Evolutionary conservation across 805 yeast species (phyloP), one percentile per base, ranked within the genome.

Genomic region (Wickerhamomyces tratensis): DNA sequence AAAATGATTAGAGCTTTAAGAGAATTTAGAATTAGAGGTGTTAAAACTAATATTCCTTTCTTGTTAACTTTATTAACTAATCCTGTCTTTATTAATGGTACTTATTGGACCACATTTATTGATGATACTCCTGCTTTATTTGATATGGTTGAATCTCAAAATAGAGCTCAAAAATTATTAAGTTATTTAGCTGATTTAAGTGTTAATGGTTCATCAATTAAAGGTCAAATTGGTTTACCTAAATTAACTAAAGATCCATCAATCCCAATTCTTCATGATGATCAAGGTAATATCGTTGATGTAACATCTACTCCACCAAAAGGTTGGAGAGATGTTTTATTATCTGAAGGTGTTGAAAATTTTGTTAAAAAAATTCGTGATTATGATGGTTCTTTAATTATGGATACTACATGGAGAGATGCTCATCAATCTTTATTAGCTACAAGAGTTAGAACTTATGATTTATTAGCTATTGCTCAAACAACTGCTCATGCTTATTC

Each of bases 321-420:
- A 48, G 98, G 98, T 41, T 91, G 96, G 95, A 83, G 98, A 73
- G 82, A 89, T 56, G 80, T 87, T 25, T 70, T 93, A 44, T 67
- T 91, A 46, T 79, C 77, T 53, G 71, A 82, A 53, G 98, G 98
- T 44, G 95, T 98, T 30, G 93, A 75, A 42, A 85, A 71, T 31
- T 93, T 93, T 60, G 96, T 97, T 53, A 74, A 81, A 67, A 82
- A 86, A 56, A 95, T 93, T 46, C 79, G 97, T 63, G 64, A 68
- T 14, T 80, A 78, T 67, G 69, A 86, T 42, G 98, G 98, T 57
- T 82, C 95, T 51, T 71, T 93, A 63, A 68, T 93, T 56, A 93
- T 94, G 86, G 99, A 93, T 65, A 93, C 99, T 43, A 93, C 99
- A 9, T 93, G 99, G 99, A 87, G 99, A 79, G 99, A 93, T 67